Evolutionary conservation across 2,329 filamentous ascomycete genomes (phyloP).

Genomic region (Sporothrix brasiliensis): DNA sequence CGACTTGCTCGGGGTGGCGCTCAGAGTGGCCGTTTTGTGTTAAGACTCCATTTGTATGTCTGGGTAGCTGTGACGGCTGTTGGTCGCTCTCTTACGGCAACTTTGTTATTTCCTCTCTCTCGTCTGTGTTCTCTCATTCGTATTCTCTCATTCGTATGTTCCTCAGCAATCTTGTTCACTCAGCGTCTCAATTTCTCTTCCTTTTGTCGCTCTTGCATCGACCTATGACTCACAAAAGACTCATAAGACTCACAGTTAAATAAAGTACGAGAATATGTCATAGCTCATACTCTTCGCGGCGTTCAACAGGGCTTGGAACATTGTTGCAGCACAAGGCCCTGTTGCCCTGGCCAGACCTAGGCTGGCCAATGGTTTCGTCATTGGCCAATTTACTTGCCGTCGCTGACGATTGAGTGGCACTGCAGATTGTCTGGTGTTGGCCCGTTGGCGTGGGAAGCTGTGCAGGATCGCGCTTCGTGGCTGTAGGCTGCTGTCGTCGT

Average conservation of each 20-base stretch:
- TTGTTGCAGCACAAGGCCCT: not conserved
- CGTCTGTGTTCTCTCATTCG: too few relatives aligned
- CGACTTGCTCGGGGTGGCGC: not conserved
- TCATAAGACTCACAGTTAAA: not conserved
- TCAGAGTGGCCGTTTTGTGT: not conserved
- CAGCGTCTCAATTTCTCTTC: not conserved
- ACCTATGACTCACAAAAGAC: constrained; percentile 26
- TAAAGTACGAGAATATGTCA: not conserved
- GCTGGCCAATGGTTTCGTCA: constrained; percentile 7
- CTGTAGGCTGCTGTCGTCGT: not conserved
- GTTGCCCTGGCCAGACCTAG: not conserved
- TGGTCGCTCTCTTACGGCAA: too few relatives aligned
- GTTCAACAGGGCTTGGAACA: not conserved
- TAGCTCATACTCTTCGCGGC: too few relatives aligned
- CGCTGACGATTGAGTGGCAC: constrained; percentile 24
- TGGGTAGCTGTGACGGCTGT: too few relatives aligned
- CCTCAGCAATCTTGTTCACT: not conserved
- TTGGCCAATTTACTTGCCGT: constrained; percentile 30
- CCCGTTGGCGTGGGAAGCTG: not conserved
- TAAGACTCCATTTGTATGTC: too few relatives aligned
- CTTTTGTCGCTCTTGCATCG: constrained; percentile 2
- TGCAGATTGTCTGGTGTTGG: not conserved
- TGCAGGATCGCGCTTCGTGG: constrained; percentile 5
- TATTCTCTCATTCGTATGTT: not conserved
- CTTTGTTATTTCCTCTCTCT: not conserved